Conservation (phyloP, 2,329 filamentous ascomycete genomes). For the Diaporthe citri region DNA sequence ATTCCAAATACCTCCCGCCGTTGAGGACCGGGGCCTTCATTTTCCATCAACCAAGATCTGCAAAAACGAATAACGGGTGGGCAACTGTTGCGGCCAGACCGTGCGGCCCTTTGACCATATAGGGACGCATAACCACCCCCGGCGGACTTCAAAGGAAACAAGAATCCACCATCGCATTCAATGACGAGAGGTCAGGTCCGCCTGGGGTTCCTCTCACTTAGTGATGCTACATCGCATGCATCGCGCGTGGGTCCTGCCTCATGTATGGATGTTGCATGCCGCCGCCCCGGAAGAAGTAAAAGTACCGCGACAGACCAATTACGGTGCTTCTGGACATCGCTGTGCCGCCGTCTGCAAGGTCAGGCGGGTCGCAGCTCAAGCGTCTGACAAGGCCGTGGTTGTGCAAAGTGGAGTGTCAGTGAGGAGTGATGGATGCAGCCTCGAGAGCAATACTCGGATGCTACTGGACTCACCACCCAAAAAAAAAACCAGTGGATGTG, state of each 20-base stretch:
- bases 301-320: neutral
- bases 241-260: conserved; percentile 11
- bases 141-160: neutral
- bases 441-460: neutral
- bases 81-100: neutral
- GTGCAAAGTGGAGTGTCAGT: neutral
- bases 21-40: neutral
- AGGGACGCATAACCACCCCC: neutral
- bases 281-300: neutral
- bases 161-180: neutral
- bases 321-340: neutral
- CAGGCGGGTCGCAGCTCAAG: neutral
- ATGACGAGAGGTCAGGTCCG: neutral
- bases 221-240: neutral
- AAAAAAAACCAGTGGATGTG: too few species aligned
- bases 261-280: neutral
- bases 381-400: neutral
- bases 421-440: neutral
- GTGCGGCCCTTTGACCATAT: conserved; percentile 3
- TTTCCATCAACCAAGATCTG: neutral
- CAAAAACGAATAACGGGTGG: neutral
- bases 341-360: neutral
- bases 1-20: neutral
- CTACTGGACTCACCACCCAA: neutral
- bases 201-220: neutral